Evolutionary conservation across 306 rosid species (phyloP).

Genomic region (Cajanus cajan): DNA sequence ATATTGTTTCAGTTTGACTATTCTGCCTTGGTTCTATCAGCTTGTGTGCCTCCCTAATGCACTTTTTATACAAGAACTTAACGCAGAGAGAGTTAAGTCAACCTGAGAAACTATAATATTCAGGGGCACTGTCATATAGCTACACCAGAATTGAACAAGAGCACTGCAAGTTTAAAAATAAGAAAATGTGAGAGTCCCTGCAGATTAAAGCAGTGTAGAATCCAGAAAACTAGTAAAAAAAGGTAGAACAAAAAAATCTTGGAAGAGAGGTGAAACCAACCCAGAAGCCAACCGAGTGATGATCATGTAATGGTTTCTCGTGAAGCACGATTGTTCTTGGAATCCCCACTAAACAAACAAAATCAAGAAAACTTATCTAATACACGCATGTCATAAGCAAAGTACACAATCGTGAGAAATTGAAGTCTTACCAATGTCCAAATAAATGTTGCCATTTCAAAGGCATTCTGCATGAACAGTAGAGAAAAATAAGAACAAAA

Average conservation of each 20-base stretch:
- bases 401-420: not conserved
- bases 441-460: conserved; percentile 93
- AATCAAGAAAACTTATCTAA: conserved; percentile 3
- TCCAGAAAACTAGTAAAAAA: conserved; percentile 1
- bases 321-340: conserved; percentile 69
- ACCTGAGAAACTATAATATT: conserved; percentile 90
- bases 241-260: not conserved
- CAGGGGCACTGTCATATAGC: conserved; percentile 93
- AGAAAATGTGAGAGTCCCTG: conserved; percentile 21
- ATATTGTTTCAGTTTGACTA: not conserved
- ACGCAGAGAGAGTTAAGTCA: conserved; percentile 28
- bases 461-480: conserved; percentile 70
- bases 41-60: not conserved
- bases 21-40: not conserved
- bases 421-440: conserved; percentile 87
- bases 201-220: conserved; percentile 16
- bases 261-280: conserved; percentile 43
- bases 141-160: conserved; percentile 95
- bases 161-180: conserved; percentile 49
- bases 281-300: conserved; percentile 73
- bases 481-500: conserved; percentile 23
- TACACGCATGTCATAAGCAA: not conserved
- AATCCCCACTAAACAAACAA: conserved; percentile 73
- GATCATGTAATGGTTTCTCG: conserved; percentile 77
- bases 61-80: not conserved